Percentiles rank a stretch among this genome's conserved stretches.
These are phyloP conservation scores for Myxozyma sirexii DNA, from an alignment of 805 yeast species.

Conservation along the genomic window DNA sequence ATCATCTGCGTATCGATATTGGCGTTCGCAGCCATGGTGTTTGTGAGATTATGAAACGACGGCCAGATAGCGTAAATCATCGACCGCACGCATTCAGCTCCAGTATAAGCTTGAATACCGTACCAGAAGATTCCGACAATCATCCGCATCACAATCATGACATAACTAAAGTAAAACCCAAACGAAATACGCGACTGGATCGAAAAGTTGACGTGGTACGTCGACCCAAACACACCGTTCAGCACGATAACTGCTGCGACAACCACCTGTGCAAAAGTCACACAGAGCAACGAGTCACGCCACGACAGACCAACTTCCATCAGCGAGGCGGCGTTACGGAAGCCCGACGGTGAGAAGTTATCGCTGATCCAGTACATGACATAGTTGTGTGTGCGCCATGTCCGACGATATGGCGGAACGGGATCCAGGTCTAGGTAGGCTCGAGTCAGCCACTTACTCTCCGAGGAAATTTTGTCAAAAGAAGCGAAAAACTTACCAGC, in stretches of 20 bases:
- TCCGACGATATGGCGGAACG: constrained; percentile 42
- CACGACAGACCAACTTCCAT: constrained; percentile 50
- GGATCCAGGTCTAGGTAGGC: constrained; percentile 23
- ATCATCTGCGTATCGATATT: constrained; percentile 52
- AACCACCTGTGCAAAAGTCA: constrained; percentile 48
- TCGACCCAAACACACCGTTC: constrained; percentile 53
- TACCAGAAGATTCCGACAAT: constrained; percentile 46
- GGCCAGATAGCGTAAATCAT: constrained; percentile 78
- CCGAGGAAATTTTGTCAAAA: no score
- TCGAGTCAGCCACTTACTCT: not conserved
- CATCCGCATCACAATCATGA: constrained; percentile 67
- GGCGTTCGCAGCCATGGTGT: constrained; percentile 43
- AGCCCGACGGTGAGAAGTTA: constrained; percentile 45
- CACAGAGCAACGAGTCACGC: constrained; percentile 49
- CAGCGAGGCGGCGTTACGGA: constrained; percentile 50
- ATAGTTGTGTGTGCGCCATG: constrained; percentile 51
- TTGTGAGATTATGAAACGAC: constrained; percentile 40
- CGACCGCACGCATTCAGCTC: constrained; percentile 76
- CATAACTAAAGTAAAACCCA: constrained; percentile 80
- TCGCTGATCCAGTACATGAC: constrained; percentile 37
- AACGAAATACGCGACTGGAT: constrained; percentile 49
- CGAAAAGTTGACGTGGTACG: constrained; percentile 55
- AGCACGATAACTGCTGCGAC: constrained; percentile 47
- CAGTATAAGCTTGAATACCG: constrained; percentile 81
- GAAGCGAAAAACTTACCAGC: constrained; percentile 3